Conservation (phyloP, 768 basidiomycete genomes). For the Tulasnella sp. region DNA sequence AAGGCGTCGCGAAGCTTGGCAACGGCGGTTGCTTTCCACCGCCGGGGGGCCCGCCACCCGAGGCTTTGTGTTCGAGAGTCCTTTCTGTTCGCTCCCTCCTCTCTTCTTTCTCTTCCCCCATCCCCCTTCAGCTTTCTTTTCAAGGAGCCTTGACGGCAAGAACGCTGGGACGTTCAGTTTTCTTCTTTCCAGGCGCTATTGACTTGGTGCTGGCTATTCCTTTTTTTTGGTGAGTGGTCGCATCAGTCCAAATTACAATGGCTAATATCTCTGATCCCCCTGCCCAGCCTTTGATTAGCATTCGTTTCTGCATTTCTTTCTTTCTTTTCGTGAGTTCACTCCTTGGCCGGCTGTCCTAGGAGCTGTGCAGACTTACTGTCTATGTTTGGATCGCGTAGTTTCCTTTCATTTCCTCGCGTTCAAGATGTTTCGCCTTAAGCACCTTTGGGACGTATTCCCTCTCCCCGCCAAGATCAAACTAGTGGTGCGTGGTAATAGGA, state of each 20-base stretch:
- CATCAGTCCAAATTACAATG: background rate
- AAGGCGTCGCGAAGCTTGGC: background rate
- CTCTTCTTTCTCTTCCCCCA: background rate
- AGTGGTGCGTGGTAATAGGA: slow-evolving; percentile 44
- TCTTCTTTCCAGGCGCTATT: slow-evolving; percentile 2
- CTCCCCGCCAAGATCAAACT: slow-evolving; percentile 46
- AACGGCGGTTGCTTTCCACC: background rate
- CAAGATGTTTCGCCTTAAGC: slow-evolving; percentile 43
- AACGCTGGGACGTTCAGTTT: background rate
- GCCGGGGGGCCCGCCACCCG: background rate
- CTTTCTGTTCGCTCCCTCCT: background rate
- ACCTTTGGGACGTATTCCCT: slow-evolving; percentile 41
- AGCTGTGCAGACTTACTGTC: background rate
- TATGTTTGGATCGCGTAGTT: background rate
- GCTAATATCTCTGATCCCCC: background rate
- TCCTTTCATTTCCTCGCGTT: background rate
- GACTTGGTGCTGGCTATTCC: background rate
- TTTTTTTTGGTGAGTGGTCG: background rate
- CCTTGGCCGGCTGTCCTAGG: background rate
- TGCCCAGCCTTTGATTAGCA: background rate
- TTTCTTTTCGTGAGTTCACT: background rate
- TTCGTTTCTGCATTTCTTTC: background rate
- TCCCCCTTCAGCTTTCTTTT: background rate
- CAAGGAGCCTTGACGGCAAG: slow-evolving; percentile 6
- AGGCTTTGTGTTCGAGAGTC: slow-evolving; percentile 11